phyloP scores from a whole-genome alignment of 805 yeast genomes.

The baker's yeast (Saccharomyces cerevisiae) region DNA sequence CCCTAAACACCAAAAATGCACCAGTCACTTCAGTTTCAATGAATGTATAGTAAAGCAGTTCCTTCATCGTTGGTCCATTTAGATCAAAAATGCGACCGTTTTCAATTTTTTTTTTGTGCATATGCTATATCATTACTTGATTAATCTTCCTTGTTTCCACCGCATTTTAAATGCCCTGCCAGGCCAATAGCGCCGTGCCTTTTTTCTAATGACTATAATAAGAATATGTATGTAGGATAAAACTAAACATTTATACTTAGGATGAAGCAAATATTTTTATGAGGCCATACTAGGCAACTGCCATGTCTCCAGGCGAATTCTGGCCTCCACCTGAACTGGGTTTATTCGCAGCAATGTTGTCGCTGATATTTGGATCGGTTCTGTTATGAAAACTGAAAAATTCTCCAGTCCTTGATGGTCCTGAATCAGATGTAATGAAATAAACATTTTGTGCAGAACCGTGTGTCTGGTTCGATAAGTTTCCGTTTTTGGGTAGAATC shows the following conservation, averaged over 20 bases:
- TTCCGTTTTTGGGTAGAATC: background rate
- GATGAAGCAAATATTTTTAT: background rate
- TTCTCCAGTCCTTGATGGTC: background rate
- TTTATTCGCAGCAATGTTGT: background rate
- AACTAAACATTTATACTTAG: background rate
- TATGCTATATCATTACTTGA: background rate
- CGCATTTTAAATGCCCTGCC: too few species aligned
- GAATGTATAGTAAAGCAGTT: conserved; percentile 9
- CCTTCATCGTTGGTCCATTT: conserved; percentile 1
- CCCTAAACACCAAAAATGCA: conserved; percentile 11
- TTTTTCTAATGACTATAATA: background rate
- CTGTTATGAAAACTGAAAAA: background rate
- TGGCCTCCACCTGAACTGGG: background rate
- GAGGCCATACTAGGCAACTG: background rate
- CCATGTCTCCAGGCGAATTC: background rate
- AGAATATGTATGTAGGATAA: background rate
- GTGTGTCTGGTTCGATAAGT: background rate
- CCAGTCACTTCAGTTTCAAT: conserved; percentile 7
- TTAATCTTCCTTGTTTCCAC: background rate
- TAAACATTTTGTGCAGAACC: background rate
- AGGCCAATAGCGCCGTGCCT: background rate
- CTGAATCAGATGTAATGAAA: background rate
- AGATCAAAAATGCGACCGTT: background rate
- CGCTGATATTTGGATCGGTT: background rate
- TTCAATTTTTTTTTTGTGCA: background rate